These are phyloP conservation scores for Vinca major DNA, from an alignment of 305 asterid species.

Conservation along the genomic window DNA sequence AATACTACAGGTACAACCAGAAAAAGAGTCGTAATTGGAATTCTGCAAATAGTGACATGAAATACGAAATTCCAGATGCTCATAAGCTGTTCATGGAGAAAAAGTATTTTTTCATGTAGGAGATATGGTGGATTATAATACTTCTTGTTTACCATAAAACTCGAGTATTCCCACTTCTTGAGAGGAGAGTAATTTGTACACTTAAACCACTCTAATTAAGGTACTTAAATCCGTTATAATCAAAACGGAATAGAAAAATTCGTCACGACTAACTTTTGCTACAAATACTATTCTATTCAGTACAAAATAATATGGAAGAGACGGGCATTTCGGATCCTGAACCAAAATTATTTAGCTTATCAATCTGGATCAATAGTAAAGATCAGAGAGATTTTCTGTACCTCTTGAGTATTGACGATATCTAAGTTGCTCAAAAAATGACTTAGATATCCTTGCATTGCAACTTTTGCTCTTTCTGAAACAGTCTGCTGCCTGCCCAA, in stretches of 20 bases:
- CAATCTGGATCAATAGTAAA: not conserved
- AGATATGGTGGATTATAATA: not conserved
- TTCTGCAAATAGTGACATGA: not conserved
- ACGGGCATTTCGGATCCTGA: not conserved
- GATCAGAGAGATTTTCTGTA: slow-evolving; percentile 11
- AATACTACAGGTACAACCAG: too few species aligned
- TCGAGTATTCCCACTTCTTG: not conserved
- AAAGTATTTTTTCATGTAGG: not conserved
- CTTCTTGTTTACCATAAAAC: not conserved
- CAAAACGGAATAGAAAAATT: not conserved
- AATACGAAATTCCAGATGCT: not conserved
- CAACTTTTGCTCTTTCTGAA: slow-evolving; percentile 79
- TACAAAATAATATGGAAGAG: not conserved
- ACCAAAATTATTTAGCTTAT: not conserved
- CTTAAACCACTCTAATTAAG: not conserved
- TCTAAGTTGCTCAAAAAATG: slow-evolving; percentile 90
- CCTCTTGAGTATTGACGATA: slow-evolving; percentile 88
- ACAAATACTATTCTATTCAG: not conserved
- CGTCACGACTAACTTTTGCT: not conserved
- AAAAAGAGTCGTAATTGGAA: too few species aligned
- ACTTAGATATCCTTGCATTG: slow-evolving; percentile 95
- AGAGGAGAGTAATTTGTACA: not conserved
- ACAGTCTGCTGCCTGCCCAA: slow-evolving; percentile 81
- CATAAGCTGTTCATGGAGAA: too few species aligned
- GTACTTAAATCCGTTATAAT: not conserved